These are phyloP conservation scores for Ceratopteris richardii DNA, from an alignment of 75 land plant genomes.

Conservation along the genomic window DNA sequence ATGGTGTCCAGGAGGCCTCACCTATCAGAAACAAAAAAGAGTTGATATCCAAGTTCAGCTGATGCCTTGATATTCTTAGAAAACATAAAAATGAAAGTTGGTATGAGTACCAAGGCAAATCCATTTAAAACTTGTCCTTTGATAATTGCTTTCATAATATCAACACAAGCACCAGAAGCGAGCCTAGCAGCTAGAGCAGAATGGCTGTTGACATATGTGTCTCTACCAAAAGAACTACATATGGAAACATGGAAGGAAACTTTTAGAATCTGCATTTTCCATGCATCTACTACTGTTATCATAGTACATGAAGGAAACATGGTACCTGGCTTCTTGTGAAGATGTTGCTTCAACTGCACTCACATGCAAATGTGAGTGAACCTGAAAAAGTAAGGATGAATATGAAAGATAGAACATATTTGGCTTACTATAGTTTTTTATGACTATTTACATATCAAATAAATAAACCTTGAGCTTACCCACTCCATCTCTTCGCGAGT, in stretches of 20 bases:
- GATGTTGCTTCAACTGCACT: conserved; percentile 61
- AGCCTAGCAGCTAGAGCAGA: conserved; percentile 92
- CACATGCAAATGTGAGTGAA: conserved; percentile 61
- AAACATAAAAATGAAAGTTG: too few species aligned
- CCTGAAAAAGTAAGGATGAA: too few species aligned
- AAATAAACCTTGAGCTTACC: too few species aligned
- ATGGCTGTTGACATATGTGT: conserved; percentile 88
- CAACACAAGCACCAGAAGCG: conserved; percentile 91
- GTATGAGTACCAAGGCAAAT: conserved; percentile 94
- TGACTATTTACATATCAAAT: too few species aligned
- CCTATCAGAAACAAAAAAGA: conserved; percentile 55
- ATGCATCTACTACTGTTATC: too few species aligned
- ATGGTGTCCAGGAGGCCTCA: conserved; percentile 98
- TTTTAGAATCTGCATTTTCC: too few species aligned
- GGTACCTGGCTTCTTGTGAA: conserved; percentile 37
- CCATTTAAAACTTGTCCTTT: conserved; percentile 70
- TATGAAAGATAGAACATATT: too few species aligned
- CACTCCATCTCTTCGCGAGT: conserved; percentile 51
- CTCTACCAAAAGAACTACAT: conserved; percentile 80
- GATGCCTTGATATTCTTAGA: too few species aligned
- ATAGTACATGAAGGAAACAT: not conserved
- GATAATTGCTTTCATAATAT: conserved; percentile 61
- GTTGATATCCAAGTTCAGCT: too few species aligned
- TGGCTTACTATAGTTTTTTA: too few species aligned
- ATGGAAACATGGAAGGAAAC: too few species aligned